phyloP scores from a whole-genome alignment of 768 basidiomycete genomes.

The Panaeolus cyanescens region DNA sequence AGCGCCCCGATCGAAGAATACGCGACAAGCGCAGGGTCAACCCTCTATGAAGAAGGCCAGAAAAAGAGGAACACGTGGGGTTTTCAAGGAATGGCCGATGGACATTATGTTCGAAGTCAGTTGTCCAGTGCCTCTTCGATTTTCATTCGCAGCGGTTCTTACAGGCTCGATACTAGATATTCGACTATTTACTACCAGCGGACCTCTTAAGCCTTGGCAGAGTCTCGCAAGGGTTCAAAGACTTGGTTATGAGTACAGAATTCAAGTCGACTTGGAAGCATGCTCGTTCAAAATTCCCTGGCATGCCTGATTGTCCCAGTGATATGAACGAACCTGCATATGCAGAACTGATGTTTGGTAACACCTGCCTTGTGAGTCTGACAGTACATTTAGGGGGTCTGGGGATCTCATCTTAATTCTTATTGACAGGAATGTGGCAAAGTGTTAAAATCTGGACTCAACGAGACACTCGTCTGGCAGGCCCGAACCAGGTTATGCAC shows the following conservation, averaged over 20 bases:
- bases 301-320: constrained; percentile 22
- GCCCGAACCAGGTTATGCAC: not conserved
- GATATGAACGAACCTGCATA: constrained; percentile 28
- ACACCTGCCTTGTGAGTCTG: not conserved
- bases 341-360: constrained; percentile 9
- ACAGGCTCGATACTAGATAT: constrained; percentile 13
- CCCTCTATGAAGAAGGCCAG: not conserved
- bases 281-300: constrained; percentile 14
- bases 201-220: constrained; percentile 17
- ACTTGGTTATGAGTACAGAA: constrained; percentile 9
- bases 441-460: not conserved
- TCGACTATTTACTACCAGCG: constrained; percentile 10
- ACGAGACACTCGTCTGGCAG: not conserved
- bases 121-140: not conserved
- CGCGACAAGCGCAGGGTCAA: not conserved
- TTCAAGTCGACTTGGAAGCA: constrained; percentile 23
- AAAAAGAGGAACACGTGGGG: constrained; percentile 14
- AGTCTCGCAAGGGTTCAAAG: constrained; percentile 9
- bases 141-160: not conserved
- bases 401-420: not conserved
- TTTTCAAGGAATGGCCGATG: constrained; percentile 27
- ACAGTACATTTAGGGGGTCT: not conserved
- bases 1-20: not conserved
- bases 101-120: constrained; percentile 30
- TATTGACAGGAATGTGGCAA: not conserved